Evolutionary conservation across 2,329 filamentous ascomycete genomes (phyloP), one percentile per base, ranked within the genome.

Genomic region (Bipolaris bicolor): DNA sequence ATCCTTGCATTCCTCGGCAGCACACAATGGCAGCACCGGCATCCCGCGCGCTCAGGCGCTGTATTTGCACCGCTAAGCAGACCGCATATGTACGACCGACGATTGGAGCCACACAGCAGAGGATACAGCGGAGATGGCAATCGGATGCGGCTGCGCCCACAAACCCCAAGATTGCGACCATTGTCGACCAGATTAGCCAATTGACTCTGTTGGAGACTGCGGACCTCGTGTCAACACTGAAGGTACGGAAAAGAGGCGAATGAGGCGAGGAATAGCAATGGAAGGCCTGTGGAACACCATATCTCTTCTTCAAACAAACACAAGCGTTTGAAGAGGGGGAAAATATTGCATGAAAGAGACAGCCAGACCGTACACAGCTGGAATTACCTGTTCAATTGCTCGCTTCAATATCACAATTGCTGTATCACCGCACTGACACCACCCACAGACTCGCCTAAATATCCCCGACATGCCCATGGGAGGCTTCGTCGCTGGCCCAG

Each of bases 131-230:
- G 81, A 88, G 95, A 86, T 93, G 91, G 90, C 90, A 95, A 80
- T 94, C 92, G 62, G 90, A 93, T 54, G 88, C 85, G 49, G 82
- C 83, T 53, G 74, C 77, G 55, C 77, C 85, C 70, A 79, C 82
- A 61, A 96, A 91, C 81, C 92, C 95, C 63, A 99, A 99, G 86
- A 97, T 99, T 72, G 80, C 88, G 69, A 87, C 86, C 58, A 99
- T 99, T 74, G 95, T 99, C 74, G 93, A 99, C 78, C 93, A 99
- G 81, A 99, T 99, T 79, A 96, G 94, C 81, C 89, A 95, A 86
- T 89, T 99, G 86, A 99, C 93, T 43, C 85, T 99, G 57, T 82
- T 99, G 72, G 96, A 99, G 86, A 99, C 95, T 37, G 94, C 96
- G 57, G 95, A 98, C 77, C 84, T 99, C 59, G 95, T 99, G 52